Base-by-base conservation (phyloP, 805 yeast genomes). In the Spencermartinsiella europaea region DNA sequence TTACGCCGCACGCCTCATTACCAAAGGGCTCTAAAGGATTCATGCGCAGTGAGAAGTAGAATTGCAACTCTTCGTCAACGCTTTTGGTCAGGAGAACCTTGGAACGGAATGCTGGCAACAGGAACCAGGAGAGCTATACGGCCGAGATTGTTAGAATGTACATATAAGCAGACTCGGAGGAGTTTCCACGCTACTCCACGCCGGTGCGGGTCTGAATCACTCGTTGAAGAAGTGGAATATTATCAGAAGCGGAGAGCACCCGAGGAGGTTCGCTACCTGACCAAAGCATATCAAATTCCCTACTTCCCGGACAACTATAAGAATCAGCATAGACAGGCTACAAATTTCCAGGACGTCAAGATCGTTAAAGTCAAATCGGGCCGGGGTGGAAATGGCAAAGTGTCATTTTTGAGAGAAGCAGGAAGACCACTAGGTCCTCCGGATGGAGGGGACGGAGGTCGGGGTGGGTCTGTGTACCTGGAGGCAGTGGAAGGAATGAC, bases 401-500 rank as follows among this genome's bases (percentile, higher is more conserved):
- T 88, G 0, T 84, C 97, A 0, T 93, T 93, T 65, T 76, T 82
- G 49, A 72, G 96, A 53, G 98, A 88, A 55, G 85, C 95, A 2
- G 86, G 89, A 35, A 68, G 86, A 37, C 74, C 95, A 0, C 74
- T 75, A 16, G 99, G 99, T 0, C 98, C 99, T 0, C 95, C 99
- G 0, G 95, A 90, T 64, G 99, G 99, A n/a, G 99, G 99, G 7
- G 97, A 93, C 67, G 99, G 99, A 25, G 99, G 98, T 3, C 69
- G 73, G 50, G 99, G 99, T 19, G 99, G 99, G 2, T 74, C 82
- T 44, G 75, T 93, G 2, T 91, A 83, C 61, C 78, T 93, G 1
- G 86, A 83, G 60, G 96, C 95, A 2, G 80, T 82, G 1, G 78
- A 78, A 42, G 85, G 85, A 19, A 57, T 85, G 37, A 76, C 80